Evolutionary conservation across 768 basidiomycete species (phyloP), one percentile per base, ranked within the genome.

Genomic region (Favolaschia claudopus): DNA sequence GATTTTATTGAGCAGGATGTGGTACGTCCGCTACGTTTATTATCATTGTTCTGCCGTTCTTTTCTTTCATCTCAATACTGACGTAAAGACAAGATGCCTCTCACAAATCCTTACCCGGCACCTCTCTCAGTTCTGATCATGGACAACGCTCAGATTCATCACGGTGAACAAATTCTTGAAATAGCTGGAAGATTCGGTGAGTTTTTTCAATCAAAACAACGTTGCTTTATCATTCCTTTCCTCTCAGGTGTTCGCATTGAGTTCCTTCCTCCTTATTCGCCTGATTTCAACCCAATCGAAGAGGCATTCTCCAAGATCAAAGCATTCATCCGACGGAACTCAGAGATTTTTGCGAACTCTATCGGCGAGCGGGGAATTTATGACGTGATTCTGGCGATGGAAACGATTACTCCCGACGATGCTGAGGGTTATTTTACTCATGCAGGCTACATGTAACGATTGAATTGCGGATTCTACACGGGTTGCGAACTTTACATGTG

Each of bases 61-160:
- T 32, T 6, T 28, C 24, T 7, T 24, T 19, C 44, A 17, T 33
- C n/a, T n/a, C n/a, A n/a, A n/a, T n/a, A n/a, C n/a, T n/a, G n/a
- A n/a, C n/a, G n/a, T n/a, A n/a, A n/a, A n/a, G n/a, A n/a, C n/a
- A n/a, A 69, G 66, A 58, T 73, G 29, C 72, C 70, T 5, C 48
- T 64, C 19, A 68, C 60, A 24, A 59, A 59, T 1, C 55, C 71
- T 40, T 75, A 56, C 63, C 68, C 72, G 4, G 72, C 71, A 10
- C 54, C 40, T 27, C 58, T 69, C 31, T 72, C 70, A 58, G 69
- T 73, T 24, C 63, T 74, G 28, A 58, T 72, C 4, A 75, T 77
- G 72, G 75, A 75, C 45, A 76, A 75, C 63, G 68, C n/a, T n/a
- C n/a, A 52, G 3, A 74, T 76, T 28, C 71, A 76, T 45, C 74